A percentile compares a stretch with the other conserved stretches of the same genome.
These are phyloP conservation scores for Annulohypoxylon nitens DNA, from an alignment of 495 filamentous ascomycete species.

Conservation along the genomic window DNA sequence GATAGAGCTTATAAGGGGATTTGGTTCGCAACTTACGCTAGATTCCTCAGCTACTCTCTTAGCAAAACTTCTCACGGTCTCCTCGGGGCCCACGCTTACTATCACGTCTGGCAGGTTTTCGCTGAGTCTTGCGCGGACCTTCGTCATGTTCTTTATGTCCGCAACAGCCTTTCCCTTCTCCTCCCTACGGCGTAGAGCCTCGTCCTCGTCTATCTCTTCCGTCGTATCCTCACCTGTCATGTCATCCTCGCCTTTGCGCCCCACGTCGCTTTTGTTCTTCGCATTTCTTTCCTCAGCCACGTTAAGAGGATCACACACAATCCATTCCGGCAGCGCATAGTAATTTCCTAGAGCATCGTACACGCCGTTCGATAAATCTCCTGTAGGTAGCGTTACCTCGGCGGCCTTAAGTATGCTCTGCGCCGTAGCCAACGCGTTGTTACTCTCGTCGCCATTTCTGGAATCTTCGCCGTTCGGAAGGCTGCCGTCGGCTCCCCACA, in stretches of 20 bases:
- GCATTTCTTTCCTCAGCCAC: conserved; percentile 60
- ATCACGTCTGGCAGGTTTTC: conserved; percentile 75
- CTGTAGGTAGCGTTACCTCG: conserved; percentile 82
- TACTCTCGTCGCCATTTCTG: conserved; percentile 49
- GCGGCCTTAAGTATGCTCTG: conserved; percentile 83
- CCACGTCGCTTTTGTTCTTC: conserved; percentile 50
- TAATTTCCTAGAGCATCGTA: conserved; percentile 83
- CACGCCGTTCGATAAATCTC: conserved; percentile 76
- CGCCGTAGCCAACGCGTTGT: conserved; percentile 71
- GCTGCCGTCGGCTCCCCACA: conserved; percentile 63
- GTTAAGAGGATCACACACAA: conserved; percentile 81
- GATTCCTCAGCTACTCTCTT: conserved; percentile 74
- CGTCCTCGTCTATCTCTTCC: conserved; percentile 61
- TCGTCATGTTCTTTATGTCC: conserved; percentile 64
- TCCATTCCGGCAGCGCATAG: conserved; percentile 81
- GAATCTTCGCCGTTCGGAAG: conserved; percentile 39
- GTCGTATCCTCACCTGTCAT: conserved; percentile 59
- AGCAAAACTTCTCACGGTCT: conserved; percentile 72
- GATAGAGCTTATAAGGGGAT: not conserved
- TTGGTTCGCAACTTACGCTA: conserved; percentile 63
- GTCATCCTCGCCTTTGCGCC: conserved; percentile 59
- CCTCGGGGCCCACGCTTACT: conserved; percentile 69
- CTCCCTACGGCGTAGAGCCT: conserved; percentile 70
- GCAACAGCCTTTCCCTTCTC: conserved; percentile 73
- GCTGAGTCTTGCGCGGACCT: conserved; percentile 77